Conservation (phyloP, 305 asterid genomes). For the Ajuga reptans region DNA sequence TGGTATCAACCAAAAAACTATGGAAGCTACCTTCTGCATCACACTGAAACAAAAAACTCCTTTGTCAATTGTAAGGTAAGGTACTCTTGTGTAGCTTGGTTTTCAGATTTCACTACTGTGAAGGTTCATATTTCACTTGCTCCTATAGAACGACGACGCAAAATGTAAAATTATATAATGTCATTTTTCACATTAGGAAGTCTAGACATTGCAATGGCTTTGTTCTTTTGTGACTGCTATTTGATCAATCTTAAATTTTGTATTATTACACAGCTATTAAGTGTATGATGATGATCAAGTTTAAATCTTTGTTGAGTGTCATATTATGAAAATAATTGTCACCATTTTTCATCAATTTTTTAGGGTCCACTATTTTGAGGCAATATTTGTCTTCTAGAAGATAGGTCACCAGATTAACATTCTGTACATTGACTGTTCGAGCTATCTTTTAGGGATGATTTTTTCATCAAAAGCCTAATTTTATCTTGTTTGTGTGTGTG, state of each 20-base stretch:
- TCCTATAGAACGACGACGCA: slow-evolving; percentile 8
- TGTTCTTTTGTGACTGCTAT: slow-evolving; percentile 17
- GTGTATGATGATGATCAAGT: slow-evolving; percentile 18
- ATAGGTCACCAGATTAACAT: slow-evolving; percentile 5
- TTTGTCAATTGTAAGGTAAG: slow-evolving; percentile 8
- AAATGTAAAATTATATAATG: slow-evolving; percentile 22
- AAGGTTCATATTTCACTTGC: slow-evolving; percentile 14
- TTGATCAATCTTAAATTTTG: slow-evolving; percentile 10
- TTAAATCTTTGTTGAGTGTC: slow-evolving; percentile 5
- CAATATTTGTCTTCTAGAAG: slow-evolving; percentile 9
- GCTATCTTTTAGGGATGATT: no score
- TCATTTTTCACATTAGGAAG: slow-evolving; percentile 15
- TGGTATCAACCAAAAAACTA: slow-evolving; percentile 63
- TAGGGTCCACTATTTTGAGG: not conserved
- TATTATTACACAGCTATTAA: slow-evolving; percentile 16
- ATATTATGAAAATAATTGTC: not conserved
- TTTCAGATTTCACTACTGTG: not conserved
- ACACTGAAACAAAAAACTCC: not conserved
- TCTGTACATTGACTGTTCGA: slow-evolving; percentile 8
- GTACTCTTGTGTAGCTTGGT: slow-evolving; percentile 18
- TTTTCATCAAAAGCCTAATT: no score
- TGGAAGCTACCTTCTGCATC: slow-evolving; percentile 49
- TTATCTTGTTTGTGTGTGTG: no score
- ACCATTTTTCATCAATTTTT: not conserved
- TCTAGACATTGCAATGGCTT: slow-evolving; percentile 21